Base-by-base conservation (phyloP, 495 filamentous ascomycete species). In the Cryomyces antarcticus region DNA sequence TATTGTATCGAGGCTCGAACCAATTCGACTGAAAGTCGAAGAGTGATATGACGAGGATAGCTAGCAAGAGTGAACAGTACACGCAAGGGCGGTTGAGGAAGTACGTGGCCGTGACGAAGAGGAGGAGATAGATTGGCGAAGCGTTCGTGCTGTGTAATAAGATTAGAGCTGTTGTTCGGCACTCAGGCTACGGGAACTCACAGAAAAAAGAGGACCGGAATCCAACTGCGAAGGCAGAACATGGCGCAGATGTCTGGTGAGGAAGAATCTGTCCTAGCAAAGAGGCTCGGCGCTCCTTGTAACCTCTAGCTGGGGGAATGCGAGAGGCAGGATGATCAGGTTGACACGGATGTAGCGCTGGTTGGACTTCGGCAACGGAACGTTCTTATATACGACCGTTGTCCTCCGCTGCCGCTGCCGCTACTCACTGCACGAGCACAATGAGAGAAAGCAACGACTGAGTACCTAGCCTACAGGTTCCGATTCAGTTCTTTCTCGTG, bases 11-110 rank as follows among this genome's bases (percentile, higher is more conserved):
- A 7, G 58, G 47, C 39, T 62, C 61, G 44, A 64, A 64, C 61
- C 60, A 64, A 24, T 55, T 45, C 7, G 49, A 49, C 10, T 51
- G 42, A 52, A 64, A 64, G 50, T 64, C 61, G 53, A 62, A 60
- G 46, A 64, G 53, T 5, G 61, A 48, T 31, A 61, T 42, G 39
- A 62, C 49, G 41, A 64, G 57, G 42, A 62, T 55, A 49, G 52
- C 50, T 37, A 64, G 57, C 36, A 64, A 58, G 39, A 62, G 49
- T 30, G 54, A 57, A 53, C 61, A 64, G 53, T 64, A 64, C 30
- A 64, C 55, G 50, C 61, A 64, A 4, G 61, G 60, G 12, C 60
- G 54, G 46, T 61, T 56, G 39, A 64, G 55, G 47, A 56, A 48
- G 47, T 60, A 62, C 35, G 52, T 58, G 6, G 51, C 58, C 11